These are phyloP conservation scores for Colletotrichum tropicale DNA, from an alignment of 2,329 filamentous ascomycete species.

Conservation along the genomic window DNA sequence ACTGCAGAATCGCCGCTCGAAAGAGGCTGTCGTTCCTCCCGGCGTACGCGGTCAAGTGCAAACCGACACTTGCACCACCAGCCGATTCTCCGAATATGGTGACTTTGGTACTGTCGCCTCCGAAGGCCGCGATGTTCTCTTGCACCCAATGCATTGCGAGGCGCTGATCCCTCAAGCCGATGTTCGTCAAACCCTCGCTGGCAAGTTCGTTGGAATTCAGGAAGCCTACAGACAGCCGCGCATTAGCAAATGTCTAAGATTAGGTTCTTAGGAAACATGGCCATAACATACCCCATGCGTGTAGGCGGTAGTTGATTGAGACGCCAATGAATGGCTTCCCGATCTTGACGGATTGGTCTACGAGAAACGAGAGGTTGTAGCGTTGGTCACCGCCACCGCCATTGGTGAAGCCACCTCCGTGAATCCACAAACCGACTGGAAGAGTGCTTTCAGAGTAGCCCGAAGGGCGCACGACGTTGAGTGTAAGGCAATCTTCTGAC, in stretches of 20 bases:
- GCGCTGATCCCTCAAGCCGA: conserved; percentile 34
- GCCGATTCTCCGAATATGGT: conserved; percentile 46
- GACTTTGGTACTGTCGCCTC: conserved; percentile 32
- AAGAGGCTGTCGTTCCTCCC: neutral
- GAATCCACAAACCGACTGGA: neutral
- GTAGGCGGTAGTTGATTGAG: conserved; percentile 41
- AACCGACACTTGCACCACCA: conserved; percentile 38
- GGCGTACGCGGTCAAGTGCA: neutral
- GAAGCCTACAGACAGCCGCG: neutral
- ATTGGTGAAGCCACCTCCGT: conserved; percentile 15
- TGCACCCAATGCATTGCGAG: conserved; percentile 35
- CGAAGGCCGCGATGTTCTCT: conserved; percentile 35
- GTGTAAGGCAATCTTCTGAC: neutral
- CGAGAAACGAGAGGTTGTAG: conserved; percentile 29
- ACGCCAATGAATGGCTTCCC: conserved; percentile 51
- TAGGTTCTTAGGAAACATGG: conserved; percentile 43
- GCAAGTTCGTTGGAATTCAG: neutral
- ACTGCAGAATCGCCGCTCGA: neutral
- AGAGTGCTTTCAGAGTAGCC: neutral
- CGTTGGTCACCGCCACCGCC: neutral
- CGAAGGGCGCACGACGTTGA: neutral
- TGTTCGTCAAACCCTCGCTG: neutral
- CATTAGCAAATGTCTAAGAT: neutral
- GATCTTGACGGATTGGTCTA: conserved; percentile 47
- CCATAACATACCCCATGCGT: conserved; percentile 37